Evolutionary conservation across 305 asterid species (phyloP), one percentile per base, ranked within the genome.

Genomic region (Ilex paraguariensis): DNA sequence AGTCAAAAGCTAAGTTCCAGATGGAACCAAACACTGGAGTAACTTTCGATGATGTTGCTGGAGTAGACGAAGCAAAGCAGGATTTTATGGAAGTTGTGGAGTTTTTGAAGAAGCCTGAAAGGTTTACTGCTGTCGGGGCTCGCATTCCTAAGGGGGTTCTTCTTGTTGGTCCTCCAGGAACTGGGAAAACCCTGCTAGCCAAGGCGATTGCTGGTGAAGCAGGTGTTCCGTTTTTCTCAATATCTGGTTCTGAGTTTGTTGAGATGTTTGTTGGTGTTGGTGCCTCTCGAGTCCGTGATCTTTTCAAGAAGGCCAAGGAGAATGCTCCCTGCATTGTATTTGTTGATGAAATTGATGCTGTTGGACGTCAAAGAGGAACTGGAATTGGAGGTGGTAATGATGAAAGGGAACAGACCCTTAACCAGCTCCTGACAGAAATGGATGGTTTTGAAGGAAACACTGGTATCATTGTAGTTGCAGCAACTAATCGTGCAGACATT

Each of bases 261-360:
- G 98, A 91, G 87, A 91, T 91, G 98, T 91, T 91, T 78, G 96
- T 89, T 52, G 96, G 95, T 51, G 96, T 89, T 61, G 96, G 96
- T 67, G 96, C 96, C n/a, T 88, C 96, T 30, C 69, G 96, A 49
- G 96, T 91, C 8, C 90, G 96, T 63, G 96, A 91, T 75, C 95
- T 91, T 74, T 91, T 91, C 84, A 91, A 91, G 83, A 91, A 91
- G 70, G 98, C 98, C n/a, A 91, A 91, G 78, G 96, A 91, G 74
- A 91, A 91, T 49, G 96, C 98, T 31, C 98, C 98, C 0, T 91
- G 97, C 75, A 88, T 91, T 54, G 94, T 88, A 50, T 91, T 88
- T 75, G 95, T 91, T 62, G 98, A 91, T 81, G 98, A 91, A 84
- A 88, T 91, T 73, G 96, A 88, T 77, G 98, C 95, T 56, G 98